Evolutionary conservation across 495 filamentous ascomycete species (phyloP).

Genomic region (Aspergillus ellipticus): DNA sequence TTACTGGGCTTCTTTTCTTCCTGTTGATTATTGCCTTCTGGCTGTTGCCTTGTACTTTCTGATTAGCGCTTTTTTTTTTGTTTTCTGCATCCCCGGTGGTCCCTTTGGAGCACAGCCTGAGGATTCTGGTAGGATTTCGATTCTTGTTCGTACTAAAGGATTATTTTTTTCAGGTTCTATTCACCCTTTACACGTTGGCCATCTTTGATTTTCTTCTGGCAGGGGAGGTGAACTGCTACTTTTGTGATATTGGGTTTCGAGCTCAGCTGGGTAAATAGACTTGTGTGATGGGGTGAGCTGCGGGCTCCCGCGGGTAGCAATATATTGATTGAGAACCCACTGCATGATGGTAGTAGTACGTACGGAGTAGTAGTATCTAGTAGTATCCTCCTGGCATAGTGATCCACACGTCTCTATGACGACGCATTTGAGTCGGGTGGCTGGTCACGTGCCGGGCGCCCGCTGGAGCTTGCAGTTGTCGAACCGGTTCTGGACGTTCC

Average conservation of each 20-base stretch:
- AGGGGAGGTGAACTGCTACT: too few species aligned
- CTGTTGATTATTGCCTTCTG: slow-evolving; percentile 10
- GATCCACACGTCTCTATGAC: too few species aligned
- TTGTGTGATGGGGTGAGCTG: not conserved
- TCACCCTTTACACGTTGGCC: not conserved
- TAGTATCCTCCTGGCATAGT: too few species aligned
- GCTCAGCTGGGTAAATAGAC: not conserved
- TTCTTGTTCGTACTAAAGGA: slow-evolving; percentile 9
- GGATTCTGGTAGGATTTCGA: not conserved
- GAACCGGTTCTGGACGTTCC: not conserved
- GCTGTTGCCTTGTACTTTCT: slow-evolving; percentile 8
- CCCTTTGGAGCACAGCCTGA: not conserved
- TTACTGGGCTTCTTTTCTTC: slow-evolving; percentile 14
- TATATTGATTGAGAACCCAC: too few species aligned
- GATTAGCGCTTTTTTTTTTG: slow-evolving; percentile 17
- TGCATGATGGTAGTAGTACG: too few species aligned
- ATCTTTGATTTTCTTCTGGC: slow-evolving; percentile 8
- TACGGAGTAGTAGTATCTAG: too few species aligned
- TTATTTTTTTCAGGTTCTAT: not conserved
- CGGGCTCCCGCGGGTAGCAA: too few species aligned
- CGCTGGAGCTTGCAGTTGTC: not conserved
- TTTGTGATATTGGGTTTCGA: too few species aligned
- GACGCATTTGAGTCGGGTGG: too few species aligned
- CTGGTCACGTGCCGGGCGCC: not conserved
- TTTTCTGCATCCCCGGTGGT: not conserved